Conservation (phyloP, 768 basidiomycete genomes). For the Leucogyrophana mollusca region DNA sequence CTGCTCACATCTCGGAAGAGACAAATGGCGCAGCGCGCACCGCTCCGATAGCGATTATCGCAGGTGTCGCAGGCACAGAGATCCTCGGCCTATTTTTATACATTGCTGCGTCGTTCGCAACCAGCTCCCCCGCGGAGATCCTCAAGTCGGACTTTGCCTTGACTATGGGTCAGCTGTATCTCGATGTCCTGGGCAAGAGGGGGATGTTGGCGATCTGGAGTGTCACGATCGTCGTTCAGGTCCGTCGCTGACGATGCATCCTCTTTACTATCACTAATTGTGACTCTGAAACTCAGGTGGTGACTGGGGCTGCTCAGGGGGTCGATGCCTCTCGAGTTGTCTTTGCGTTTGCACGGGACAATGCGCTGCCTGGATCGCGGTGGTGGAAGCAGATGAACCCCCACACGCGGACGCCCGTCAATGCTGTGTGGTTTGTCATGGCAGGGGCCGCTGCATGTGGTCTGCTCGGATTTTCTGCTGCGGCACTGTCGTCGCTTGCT, state of each 20-base stretch:
- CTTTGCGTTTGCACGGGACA: constrained; percentile 76
- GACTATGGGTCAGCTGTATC: constrained; percentile 71
- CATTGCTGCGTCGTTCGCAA: constrained; percentile 66
- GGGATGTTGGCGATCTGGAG: constrained; percentile 77
- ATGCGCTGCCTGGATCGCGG: constrained; percentile 69
- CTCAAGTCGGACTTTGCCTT: constrained; percentile 52
- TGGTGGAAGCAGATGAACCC: constrained; percentile 66
- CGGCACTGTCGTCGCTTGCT: constrained; percentile 65
- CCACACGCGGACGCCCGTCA: constrained; percentile 65
- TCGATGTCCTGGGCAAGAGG: constrained; percentile 60
- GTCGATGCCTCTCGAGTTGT: constrained; percentile 76
- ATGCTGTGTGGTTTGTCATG: constrained; percentile 78
- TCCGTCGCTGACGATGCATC: constrained; percentile 10
- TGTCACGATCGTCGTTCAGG: constrained; percentile 64
- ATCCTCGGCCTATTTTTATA: constrained; percentile 61
- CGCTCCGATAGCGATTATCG: constrained; percentile 68
- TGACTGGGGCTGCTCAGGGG: constrained; percentile 71
- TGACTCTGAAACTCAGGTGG: constrained; percentile 40
- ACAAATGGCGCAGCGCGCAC: constrained; percentile 59
- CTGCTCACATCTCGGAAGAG: constrained; percentile 75
- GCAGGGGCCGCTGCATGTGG: constrained; percentile 53
- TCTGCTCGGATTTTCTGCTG: constrained; percentile 60
- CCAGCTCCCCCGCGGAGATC: constrained; percentile 49
- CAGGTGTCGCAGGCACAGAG: constrained; percentile 60
- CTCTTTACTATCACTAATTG: neutral